Percentiles rank a stretch among this genome's conserved stretches.
Evolutionary conservation across 306 rosid species (phyloP).

Genomic region (Quercus dentata): DNA sequence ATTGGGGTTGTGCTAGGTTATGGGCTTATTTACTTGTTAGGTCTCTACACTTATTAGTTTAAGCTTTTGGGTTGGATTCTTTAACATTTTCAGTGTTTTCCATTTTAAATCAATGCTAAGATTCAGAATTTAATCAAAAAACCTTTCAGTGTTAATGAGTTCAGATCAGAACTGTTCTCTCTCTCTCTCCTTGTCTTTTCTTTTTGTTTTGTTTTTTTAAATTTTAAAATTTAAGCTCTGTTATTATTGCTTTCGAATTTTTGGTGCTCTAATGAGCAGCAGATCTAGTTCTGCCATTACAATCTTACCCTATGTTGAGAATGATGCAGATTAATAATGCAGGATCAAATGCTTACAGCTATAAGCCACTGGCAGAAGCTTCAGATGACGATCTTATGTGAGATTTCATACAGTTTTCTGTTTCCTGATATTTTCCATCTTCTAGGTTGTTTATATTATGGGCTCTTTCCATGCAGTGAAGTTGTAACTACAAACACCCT

Average conservation of each 20-base stretch:
- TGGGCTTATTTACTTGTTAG: neutral
- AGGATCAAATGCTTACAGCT: conserved; percentile 95
- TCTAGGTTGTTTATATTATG: conserved; percentile 19
- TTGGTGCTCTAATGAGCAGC: conserved; percentile 2
- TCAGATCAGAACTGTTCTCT: neutral
- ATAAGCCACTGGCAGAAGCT: conserved; percentile 86
- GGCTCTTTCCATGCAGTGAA: conserved; percentile 60
- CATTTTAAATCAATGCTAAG: neutral
- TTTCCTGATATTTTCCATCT: neutral
- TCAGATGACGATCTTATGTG: conserved; percentile 97
- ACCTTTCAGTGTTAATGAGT: neutral
- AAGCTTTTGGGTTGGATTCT: neutral
- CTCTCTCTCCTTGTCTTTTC: no score
- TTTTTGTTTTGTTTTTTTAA: no score
- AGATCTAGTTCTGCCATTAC: conserved; percentile 17
- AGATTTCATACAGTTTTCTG: conserved; percentile 22
- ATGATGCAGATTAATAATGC: conserved; percentile 90
- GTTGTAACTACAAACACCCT: conserved; percentile 91
- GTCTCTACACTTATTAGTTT: neutral
- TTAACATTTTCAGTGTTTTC: neutral
- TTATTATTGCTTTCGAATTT: neutral
- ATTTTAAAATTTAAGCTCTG: neutral
- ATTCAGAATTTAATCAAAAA: neutral
- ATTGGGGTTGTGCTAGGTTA: neutral
- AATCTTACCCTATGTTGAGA: conserved; percentile 36